Conservation (phyloP, 2,329 filamentous ascomycete species). For the Ceratocystis harringtonii region DNA sequence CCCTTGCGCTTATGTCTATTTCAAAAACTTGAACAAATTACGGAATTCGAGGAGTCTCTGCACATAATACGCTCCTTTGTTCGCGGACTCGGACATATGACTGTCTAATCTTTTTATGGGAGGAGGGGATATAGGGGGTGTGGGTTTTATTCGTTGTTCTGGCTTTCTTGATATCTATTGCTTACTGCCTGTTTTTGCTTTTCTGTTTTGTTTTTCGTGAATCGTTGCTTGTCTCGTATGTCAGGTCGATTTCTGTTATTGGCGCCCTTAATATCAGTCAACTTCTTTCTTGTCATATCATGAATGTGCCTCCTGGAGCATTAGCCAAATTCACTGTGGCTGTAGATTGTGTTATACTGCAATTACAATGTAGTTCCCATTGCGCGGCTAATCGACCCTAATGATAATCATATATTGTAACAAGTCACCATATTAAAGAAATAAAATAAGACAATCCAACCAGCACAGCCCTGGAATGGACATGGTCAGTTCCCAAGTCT, state of each 20-base stretch:
- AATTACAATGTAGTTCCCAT: background rate
- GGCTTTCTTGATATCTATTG: constrained; percentile 8
- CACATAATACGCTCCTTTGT: constrained; percentile 1
- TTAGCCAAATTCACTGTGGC: background rate
- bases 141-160: background rate
- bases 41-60: constrained; percentile 2
- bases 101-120: background rate
- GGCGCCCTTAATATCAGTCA: background rate
- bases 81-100: background rate
- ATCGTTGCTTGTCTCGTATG: background rate
- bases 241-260: background rate
- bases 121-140: background rate
- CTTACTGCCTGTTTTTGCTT: background rate
- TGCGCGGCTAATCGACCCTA: background rate
- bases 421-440: background rate
- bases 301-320: background rate
- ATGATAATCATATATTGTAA: background rate
- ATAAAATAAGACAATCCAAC: background rate
- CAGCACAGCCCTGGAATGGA: no score
- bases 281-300: background rate
- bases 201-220: background rate
- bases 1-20: background rate
- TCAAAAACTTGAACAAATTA: background rate
- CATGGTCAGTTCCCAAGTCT: no score
- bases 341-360: background rate